Evolutionary conservation across 768 basidiomycete species (phyloP).

Genomic region (Pisolithus marmoratus): DNA sequence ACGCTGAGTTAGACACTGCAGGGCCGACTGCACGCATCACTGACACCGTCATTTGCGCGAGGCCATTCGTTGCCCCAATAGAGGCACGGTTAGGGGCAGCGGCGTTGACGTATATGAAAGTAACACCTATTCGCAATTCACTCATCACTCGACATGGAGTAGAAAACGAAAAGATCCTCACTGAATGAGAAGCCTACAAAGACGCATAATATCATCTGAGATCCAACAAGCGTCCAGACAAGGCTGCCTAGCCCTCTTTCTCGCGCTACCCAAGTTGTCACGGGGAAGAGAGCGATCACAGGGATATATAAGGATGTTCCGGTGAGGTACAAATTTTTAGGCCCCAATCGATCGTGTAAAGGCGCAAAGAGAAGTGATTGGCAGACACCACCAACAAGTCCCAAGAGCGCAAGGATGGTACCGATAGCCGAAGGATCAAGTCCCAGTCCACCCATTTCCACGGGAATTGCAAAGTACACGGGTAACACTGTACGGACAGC

Average conservation of each 20-base stretch:
- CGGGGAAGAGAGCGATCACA: slow-evolving; percentile 60
- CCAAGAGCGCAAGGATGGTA: slow-evolving; percentile 53
- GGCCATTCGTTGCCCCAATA: slow-evolving; percentile 69
- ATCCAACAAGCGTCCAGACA: slow-evolving; percentile 46
- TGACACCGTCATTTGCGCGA: slow-evolving; percentile 41
- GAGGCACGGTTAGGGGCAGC: slow-evolving; percentile 62
- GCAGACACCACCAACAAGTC: slow-evolving; percentile 57
- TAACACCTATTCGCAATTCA: slow-evolving; percentile 42
- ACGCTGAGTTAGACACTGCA: slow-evolving; percentile 54
- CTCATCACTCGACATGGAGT: neutral
- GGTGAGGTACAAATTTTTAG: slow-evolving; percentile 51
- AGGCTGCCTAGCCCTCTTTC: slow-evolving; percentile 35
- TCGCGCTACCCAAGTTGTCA: slow-evolving; percentile 43
- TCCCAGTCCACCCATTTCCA: slow-evolving; percentile 63
- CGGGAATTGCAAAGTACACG: slow-evolving; percentile 66
- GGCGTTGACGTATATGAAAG: slow-evolving; percentile 66
- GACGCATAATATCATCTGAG: slow-evolving; percentile 44
- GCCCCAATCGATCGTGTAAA: slow-evolving; percentile 54
- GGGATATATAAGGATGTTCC: slow-evolving; percentile 39
- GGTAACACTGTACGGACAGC: slow-evolving; percentile 62
- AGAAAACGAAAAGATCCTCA: slow-evolving; percentile 24
- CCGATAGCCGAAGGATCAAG: slow-evolving; percentile 64
- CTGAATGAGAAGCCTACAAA: slow-evolving; percentile 47
- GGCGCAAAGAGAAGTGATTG: slow-evolving; percentile 64
- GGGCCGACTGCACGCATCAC: slow-evolving; percentile 47